Conservation (phyloP, 75 land plant species). For the Selaginella tamariscina region DNA sequence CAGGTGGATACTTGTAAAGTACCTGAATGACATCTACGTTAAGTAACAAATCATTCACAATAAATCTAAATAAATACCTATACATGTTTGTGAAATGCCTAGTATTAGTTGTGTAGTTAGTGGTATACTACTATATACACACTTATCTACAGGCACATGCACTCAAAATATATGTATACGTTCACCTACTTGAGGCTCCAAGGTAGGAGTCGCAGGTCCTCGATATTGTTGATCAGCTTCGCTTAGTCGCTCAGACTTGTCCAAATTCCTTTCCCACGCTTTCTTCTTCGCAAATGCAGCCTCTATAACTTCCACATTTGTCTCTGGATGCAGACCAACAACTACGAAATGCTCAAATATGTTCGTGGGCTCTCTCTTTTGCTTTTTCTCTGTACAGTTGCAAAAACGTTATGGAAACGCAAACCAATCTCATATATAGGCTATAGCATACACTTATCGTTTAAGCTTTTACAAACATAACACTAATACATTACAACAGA, state of each 20-base stretch:
- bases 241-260: conserved; percentile 31
- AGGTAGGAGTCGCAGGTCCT: conserved; percentile 23
- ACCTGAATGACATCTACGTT: conserved; percentile 35
- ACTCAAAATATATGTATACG: background rate
- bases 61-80: background rate
- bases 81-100: background rate
- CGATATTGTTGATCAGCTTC: conserved; percentile 38
- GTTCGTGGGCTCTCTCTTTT: conserved; percentile 53
- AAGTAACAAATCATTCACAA: background rate
- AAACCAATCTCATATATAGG: no score
- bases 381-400: conserved; percentile 43
- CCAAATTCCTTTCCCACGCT: conserved; percentile 64
- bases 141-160: background rate
- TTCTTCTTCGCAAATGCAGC: conserved; percentile 69
- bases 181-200: conserved; percentile 13
- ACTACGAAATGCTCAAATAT: conserved; percentile 90
- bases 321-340: conserved; percentile 68
- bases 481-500: no score
- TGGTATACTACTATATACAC: background rate
- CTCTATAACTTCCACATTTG: conserved; percentile 69
- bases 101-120: conserved; percentile 23
- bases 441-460: no score
- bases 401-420: no score
- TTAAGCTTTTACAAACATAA: no score
- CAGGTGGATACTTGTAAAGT: conserved; percentile 87